Evolutionary conservation across 2,329 filamentous ascomycete species (phyloP), one percentile per base, ranked within the genome.

Genomic region (Diaporthe ilicicola): DNA sequence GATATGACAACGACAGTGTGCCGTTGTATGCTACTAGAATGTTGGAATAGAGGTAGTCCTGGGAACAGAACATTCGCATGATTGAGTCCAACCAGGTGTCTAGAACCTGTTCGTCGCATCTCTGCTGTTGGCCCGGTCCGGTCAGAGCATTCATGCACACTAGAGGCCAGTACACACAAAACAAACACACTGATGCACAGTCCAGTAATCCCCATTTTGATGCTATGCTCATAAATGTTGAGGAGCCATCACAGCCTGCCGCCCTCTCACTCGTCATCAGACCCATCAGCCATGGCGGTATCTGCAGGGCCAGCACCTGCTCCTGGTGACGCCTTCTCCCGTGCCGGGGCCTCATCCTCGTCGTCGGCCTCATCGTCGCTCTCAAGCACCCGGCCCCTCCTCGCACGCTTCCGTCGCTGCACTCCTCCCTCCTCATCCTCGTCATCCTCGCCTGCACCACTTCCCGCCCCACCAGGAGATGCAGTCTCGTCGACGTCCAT

Each of bases 341-440:
- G 73, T 3, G 67, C 69, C 37, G 73, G 73, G 32, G 70, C 70
- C n/a, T 55, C 74, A 27, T 71, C 74, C n/a, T 72, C 80, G 32
- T 78, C 81, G 1, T 87, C 86, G 8, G 87, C 87, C 61, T 89
- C 87, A 61, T 89, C 87, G 64, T 85, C 87, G 67, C 89, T 86
- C 48, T 83, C 82, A 66, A 89, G 78, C 34, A 89, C 85, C 44
- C 86, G 82, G 24, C 85, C 86, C 53, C 87, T 82, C 44, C 87
- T 82, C 22, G 83, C 79, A 67, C 87, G 81, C 73, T 81, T 80
- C 66, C 82, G 82, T 70, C 74, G 76, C 55, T 76, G 77, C 66
- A 80, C 78, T 29, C 82, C 81, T 24, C 80, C 81, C 44, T 86
- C 86, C 2, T 87, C 87, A 1, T 89, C 85, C 1, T 87, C 85